phyloP scores from a whole-genome alignment of 352 stramenopile species.

The Phytophthora pinifolia region DNA sequence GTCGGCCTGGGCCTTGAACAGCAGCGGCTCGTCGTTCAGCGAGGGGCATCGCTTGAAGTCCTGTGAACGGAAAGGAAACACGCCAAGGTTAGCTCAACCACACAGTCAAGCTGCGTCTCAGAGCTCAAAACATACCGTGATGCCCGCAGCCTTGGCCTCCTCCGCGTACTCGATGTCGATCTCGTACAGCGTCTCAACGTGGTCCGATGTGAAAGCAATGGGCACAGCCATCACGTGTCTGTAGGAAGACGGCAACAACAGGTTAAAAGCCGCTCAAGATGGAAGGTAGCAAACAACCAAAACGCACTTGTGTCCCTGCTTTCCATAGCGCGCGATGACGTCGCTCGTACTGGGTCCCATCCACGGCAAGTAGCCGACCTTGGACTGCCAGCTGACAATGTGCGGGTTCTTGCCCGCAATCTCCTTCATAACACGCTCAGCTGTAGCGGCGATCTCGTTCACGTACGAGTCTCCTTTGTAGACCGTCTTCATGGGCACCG shows the following conservation, averaged over 20 bases:
- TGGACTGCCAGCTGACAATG: slow-evolving; percentile 96
- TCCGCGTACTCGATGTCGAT: slow-evolving; percentile 99
- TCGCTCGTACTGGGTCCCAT: slow-evolving; percentile 97
- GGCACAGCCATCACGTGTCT: slow-evolving; percentile 96
- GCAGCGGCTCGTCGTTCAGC: slow-evolving; percentile 94
- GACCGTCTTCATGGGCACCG: slow-evolving; percentile 89
- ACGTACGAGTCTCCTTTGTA: slow-evolving; percentile 90
- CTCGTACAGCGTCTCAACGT: slow-evolving; percentile 99
- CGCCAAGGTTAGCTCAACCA: slow-evolving; percentile 1
- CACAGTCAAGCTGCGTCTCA: background rate
- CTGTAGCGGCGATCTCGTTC: slow-evolving; percentile 80
- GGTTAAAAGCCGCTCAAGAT: slow-evolving; percentile 7
- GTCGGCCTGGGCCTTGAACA: slow-evolving; percentile 97
- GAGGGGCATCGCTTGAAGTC: slow-evolving; percentile 95
- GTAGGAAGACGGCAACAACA: slow-evolving; percentile 1
- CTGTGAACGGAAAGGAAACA: slow-evolving; percentile 21
- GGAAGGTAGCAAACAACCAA: slow-evolving; percentile 1
- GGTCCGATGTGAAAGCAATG: slow-evolving; percentile 98
- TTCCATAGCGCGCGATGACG: slow-evolving; percentile 91
- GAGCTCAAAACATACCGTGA: slow-evolving; percentile 56
- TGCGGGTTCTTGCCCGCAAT: slow-evolving; percentile 73
- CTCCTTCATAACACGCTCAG: slow-evolving; percentile 72
- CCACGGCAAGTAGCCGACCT: slow-evolving; percentile 98
- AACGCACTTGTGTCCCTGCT: slow-evolving; percentile 90
- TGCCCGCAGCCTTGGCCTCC: slow-evolving; percentile 93